Conservation (phyloP, 768 basidiomycete genomes). For the Cystobasidium onofrii region DNA sequence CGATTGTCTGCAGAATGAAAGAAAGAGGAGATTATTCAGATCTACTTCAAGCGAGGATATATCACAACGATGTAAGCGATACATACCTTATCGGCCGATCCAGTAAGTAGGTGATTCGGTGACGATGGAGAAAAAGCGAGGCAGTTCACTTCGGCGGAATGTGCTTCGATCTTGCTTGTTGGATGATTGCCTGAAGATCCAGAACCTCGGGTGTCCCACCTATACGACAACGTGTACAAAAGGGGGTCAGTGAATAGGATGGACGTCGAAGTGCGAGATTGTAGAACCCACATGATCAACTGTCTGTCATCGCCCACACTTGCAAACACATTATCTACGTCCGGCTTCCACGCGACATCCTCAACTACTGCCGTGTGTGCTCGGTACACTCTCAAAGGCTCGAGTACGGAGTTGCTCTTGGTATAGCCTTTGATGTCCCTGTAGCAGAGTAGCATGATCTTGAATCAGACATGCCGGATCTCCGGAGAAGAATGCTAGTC, state of each 20-base stretch:
- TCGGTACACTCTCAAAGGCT: slow-evolving; percentile 71
- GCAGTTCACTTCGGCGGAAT: slow-evolving; percentile 80
- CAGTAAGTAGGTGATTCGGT: slow-evolving; percentile 74
- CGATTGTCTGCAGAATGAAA: slow-evolving; percentile 59
- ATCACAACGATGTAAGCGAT: no score
- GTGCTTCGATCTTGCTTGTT: slow-evolving; percentile 66
- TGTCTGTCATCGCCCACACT: slow-evolving; percentile 94
- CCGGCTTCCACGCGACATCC: slow-evolving; percentile 95
- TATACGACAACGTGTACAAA: slow-evolving; percentile 44
- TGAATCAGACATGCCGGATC: background rate
- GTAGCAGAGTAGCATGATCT: background rate
- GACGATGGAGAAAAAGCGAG: slow-evolving; percentile 80
- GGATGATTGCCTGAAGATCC: slow-evolving; percentile 51
- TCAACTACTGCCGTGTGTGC: slow-evolving; percentile 89
- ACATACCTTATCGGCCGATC: slow-evolving; percentile 82
- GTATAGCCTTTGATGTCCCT: slow-evolving; percentile 90
- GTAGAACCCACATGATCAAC: slow-evolving; percentile 68
- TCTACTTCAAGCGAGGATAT: no score
- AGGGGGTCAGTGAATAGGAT: slow-evolving; percentile 14
- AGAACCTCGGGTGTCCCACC: slow-evolving; percentile 81
- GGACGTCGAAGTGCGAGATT: slow-evolving; percentile 6
- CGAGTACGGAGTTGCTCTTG: slow-evolving; percentile 66
- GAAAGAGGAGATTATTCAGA: background rate
- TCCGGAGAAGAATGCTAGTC: background rate
- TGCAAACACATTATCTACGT: slow-evolving; percentile 71